Conservation (phyloP, 2,329 filamentous ascomycete genomes). For the Monosporascus ibericus region DNA sequence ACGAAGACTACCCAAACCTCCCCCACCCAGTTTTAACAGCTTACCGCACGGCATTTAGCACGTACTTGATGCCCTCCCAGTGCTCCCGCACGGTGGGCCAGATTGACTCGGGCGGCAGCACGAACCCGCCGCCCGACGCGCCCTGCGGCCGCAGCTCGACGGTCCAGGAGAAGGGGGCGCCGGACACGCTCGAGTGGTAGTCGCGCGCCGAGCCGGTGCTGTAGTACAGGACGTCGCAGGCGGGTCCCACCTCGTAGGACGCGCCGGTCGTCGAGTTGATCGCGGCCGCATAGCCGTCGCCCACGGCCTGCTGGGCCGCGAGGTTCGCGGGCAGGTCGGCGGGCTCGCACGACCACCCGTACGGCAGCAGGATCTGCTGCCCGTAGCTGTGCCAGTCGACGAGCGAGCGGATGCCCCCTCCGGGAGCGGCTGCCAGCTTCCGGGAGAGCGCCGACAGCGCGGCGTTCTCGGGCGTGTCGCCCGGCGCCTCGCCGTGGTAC, state of each 20-base stretch:
- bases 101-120: constrained; percentile 19
- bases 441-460: constrained; percentile 32
- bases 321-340: constrained; percentile 24
- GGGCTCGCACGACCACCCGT: constrained; percentile 32
- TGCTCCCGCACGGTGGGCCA: constrained; percentile 19
- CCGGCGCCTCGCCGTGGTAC: constrained; percentile 34
- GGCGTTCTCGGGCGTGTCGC: constrained; percentile 40
- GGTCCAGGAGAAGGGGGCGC: constrained; percentile 20
- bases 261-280: constrained; percentile 28
- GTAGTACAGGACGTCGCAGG: constrained; percentile 18
- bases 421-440: constrained; percentile 19
- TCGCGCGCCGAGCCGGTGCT: constrained; percentile 19
- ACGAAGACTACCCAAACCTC: too few relatives aligned
- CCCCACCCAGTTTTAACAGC: background rate
- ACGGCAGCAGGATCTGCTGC: constrained; percentile 48
- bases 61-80: constrained; percentile 20
- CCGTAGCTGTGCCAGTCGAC: constrained; percentile 56
- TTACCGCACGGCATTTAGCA: background rate
- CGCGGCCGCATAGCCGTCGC: constrained; percentile 31
- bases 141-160: constrained; percentile 17
- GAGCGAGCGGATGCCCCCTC: constrained; percentile 45
- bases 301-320: constrained; percentile 36
- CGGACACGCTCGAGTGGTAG: constrained; percentile 17
- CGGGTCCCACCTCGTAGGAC: constrained; percentile 19
- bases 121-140: constrained; percentile 18